These are phyloP conservation scores for Calophaca sinica DNA, from an alignment of 306 rosid genomes.

Conservation along the genomic window DNA sequence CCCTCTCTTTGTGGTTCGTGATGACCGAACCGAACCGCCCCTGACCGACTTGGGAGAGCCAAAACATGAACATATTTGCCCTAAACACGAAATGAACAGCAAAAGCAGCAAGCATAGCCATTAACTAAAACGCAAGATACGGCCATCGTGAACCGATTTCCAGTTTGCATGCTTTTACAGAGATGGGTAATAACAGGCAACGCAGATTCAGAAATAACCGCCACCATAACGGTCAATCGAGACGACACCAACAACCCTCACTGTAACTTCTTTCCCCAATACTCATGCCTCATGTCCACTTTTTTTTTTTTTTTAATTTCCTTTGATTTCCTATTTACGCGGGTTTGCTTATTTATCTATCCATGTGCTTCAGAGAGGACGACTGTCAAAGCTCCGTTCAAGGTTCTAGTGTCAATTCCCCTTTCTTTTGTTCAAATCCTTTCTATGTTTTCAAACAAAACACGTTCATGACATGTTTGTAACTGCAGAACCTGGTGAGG, in stretches of 20 bases:
- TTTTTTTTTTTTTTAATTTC: not conserved
- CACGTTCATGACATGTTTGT: slow-evolving; percentile 23
- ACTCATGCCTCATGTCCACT: no score
- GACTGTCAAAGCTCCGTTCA: slow-evolving; percentile 60
- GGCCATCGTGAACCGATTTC: not conserved
- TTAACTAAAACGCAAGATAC: not conserved
- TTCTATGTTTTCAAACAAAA: not conserved
- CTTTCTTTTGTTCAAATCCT: not conserved
- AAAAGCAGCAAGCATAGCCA: not conserved
- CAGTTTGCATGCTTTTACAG: not conserved
- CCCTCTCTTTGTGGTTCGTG: no score
- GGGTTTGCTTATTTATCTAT: slow-evolving; percentile 25
- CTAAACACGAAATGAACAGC: not conserved
- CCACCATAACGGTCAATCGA: slow-evolving; percentile 58
- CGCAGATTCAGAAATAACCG: slow-evolving; percentile 64
- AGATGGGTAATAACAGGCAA: slow-evolving; percentile 75
- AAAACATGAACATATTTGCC: not conserved
- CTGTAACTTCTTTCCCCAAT: slow-evolving; percentile 47
- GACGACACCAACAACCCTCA: slow-evolving; percentile 57
- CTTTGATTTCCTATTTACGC: not conserved
- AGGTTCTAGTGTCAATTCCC: slow-evolving; percentile 52
- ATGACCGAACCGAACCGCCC: no score
- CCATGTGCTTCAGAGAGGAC: slow-evolving; percentile 54
- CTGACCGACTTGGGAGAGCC: no score
- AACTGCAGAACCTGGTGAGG: slow-evolving; percentile 54